These are phyloP conservation scores for Ascochyta rabiei DNA, from an alignment of 2,329 filamentous ascomycete genomes.

Conservation along the genomic window DNA sequence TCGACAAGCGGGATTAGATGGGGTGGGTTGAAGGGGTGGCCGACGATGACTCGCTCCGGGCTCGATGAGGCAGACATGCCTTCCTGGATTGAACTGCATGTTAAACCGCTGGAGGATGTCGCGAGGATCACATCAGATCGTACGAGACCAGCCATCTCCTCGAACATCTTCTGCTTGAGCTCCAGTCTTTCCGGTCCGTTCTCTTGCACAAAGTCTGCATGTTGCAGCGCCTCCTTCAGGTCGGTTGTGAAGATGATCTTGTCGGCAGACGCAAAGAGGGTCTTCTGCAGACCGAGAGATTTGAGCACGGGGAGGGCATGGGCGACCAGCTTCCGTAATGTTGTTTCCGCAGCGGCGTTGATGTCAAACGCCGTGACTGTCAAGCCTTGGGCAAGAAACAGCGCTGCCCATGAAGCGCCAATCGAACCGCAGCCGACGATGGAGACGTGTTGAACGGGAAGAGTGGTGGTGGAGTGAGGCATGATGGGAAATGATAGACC, in stretches of 20 bases:
- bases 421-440: constrained; percentile 50
- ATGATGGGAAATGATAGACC: too few species aligned
- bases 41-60: constrained; percentile 44
- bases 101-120: constrained; percentile 50
- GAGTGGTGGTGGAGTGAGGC: not conserved
- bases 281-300: constrained; percentile 15
- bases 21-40: constrained; percentile 58
- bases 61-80: constrained; percentile 12
- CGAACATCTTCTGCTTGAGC: constrained; percentile 49
- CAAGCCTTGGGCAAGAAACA: constrained; percentile 49
- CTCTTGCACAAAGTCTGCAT: constrained; percentile 47
- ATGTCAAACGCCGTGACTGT: constrained; percentile 53
- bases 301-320: constrained; percentile 20
- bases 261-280: constrained; percentile 4
- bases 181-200: constrained; percentile 51
- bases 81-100: constrained; percentile 39
- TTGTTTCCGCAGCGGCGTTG: constrained; percentile 38
- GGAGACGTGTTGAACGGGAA: constrained; percentile 23
- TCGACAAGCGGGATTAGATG: constrained; percentile 57
- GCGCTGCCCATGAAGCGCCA: constrained; percentile 51
- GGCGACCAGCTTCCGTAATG: constrained; percentile 16
- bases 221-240: constrained; percentile 15
- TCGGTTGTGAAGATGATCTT: constrained; percentile 20
- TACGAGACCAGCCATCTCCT: constrained; percentile 40
- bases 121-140: constrained; percentile 48